These are phyloP conservation scores for Hamamelis virginiana DNA, from an alignment of 164 flowering plant species.

Conservation along the genomic window DNA sequence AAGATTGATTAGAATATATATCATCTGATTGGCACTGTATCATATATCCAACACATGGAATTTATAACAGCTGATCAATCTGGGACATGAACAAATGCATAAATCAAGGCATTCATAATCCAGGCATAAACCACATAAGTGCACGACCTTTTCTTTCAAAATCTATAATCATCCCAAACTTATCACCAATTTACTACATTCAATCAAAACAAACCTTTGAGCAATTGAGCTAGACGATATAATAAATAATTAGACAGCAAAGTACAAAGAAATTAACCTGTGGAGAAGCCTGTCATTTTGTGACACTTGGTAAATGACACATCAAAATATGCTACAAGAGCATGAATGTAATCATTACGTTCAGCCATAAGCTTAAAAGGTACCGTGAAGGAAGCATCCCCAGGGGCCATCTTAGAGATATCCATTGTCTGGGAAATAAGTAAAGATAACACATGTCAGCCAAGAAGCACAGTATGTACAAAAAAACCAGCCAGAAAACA, in stretches of 20 bases:
- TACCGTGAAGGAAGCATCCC: conserved; percentile 92
- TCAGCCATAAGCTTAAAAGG: conserved; percentile 93
- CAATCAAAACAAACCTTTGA: not conserved
- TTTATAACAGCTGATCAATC: not conserved
- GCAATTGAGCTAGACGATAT: not conserved
- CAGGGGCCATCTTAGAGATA: conserved; percentile 88
- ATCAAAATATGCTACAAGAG: conserved; percentile 95
- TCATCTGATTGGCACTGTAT: too few relatives aligned
- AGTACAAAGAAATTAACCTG: conserved; percentile 51
- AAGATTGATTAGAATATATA: too few relatives aligned
- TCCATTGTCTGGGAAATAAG: conserved; percentile 79
- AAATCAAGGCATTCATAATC: not conserved
- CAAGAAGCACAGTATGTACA: not conserved
- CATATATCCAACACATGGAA: too few relatives aligned
- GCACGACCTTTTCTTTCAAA: not conserved
- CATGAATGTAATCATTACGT: conserved; percentile 92
- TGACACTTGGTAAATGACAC: conserved; percentile 92
- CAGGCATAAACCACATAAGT: not conserved
- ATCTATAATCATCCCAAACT: not conserved
- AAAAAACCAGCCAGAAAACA: not conserved
- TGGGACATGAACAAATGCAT: not conserved
- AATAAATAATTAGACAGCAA: not conserved
- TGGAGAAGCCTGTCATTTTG: conserved; percentile 86
- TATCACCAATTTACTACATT: not conserved
- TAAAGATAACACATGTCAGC: conserved; percentile 2